Percentiles rank a stretch among this genome's conserved stretches.
phyloP scores from a whole-genome alignment of 768 basidiomycete genomes.

The Artomyces pyxidatus region DNA sequence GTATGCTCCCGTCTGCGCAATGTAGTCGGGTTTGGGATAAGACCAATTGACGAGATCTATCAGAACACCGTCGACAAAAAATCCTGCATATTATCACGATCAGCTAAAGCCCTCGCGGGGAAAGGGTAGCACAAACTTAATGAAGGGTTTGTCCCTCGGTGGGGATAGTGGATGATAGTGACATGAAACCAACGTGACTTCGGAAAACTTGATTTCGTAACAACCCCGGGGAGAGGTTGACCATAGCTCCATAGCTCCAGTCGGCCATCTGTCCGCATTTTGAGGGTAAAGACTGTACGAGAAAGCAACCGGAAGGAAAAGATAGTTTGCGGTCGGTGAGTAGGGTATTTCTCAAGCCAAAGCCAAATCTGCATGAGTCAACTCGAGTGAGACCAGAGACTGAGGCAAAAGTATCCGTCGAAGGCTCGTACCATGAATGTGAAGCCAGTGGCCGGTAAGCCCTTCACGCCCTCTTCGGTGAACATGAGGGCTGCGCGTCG shows the following conservation, averaged over 20 bases:
- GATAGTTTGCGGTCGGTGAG: slow-evolving; percentile 23
- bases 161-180: slow-evolving; percentile 56
- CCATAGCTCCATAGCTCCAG: slow-evolving; percentile 40
- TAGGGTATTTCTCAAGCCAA: slow-evolving; percentile 37
- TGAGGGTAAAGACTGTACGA: slow-evolving; percentile 34
- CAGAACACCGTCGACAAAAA: slow-evolving; percentile 69
- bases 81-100: slow-evolving; percentile 32
- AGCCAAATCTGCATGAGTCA: slow-evolving; percentile 34
- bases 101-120: neutral
- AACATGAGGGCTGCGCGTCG: slow-evolving; percentile 43
- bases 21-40: slow-evolving; percentile 48
- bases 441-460: slow-evolving; percentile 54
- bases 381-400: neutral
- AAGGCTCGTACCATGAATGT: slow-evolving; percentile 53
- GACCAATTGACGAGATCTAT: slow-evolving; percentile 52
- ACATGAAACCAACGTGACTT: slow-evolving; percentile 69
- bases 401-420: neutral
- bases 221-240: slow-evolving; percentile 31
- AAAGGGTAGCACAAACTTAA: slow-evolving; percentile 45
- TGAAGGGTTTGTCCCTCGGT: slow-evolving; percentile 44
- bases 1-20: slow-evolving; percentile 33
- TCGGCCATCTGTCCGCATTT: slow-evolving; percentile 46
- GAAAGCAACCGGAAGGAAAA: slow-evolving; percentile 29
- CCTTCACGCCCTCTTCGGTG: slow-evolving; percentile 38
- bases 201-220: slow-evolving; percentile 39